Conservation (phyloP, 768 basidiomycete species). For the Tephrocybe sp. region DNA sequence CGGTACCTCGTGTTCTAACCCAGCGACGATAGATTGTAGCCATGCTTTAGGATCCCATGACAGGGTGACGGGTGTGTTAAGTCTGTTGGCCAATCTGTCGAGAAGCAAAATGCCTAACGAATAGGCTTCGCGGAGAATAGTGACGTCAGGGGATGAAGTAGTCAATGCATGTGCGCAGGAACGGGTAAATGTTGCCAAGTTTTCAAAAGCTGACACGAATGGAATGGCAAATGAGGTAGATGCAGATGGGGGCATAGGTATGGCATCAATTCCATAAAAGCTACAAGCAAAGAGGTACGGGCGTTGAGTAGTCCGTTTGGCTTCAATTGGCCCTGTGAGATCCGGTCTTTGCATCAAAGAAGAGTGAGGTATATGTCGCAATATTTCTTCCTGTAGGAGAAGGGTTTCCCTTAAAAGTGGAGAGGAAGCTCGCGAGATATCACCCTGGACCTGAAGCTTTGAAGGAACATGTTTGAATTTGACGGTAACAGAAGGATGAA, state of each 20-base stretch:
- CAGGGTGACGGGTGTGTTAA: conserved; percentile 37
- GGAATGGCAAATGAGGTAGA: conserved; percentile 39
- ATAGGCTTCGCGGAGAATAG: conserved; percentile 46
- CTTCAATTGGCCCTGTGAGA: conserved; percentile 35
- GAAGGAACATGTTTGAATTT: conserved; percentile 1
- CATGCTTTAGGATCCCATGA: conserved; percentile 66
- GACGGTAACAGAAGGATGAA: neutral
- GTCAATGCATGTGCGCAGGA: conserved; percentile 39
- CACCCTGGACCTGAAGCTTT: conserved; percentile 37
- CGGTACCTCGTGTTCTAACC: conserved; percentile 53
- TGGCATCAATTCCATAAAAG: conserved; percentile 53
- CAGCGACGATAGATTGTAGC: conserved; percentile 53
- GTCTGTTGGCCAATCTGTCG: conserved; percentile 44
- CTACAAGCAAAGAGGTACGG: conserved; percentile 56
- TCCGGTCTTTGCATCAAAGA: conserved; percentile 51
- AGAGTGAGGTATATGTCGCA: conserved; percentile 47
- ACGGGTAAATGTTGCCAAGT: conserved; percentile 45
- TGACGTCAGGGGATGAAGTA: conserved; percentile 27
- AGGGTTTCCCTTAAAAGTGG: conserved; percentile 39
- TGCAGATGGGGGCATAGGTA: conserved; percentile 16
- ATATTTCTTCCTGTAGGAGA: conserved; percentile 50
- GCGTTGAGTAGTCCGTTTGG: conserved; percentile 27
- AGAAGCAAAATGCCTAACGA: conserved; percentile 52
- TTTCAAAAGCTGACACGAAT: conserved; percentile 56
- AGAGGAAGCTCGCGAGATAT: conserved; percentile 32